These are phyloP conservation scores for Pichia thaimueangensis DNA, from an alignment of 805 yeast genomes.

Conservation along the genomic window DNA sequence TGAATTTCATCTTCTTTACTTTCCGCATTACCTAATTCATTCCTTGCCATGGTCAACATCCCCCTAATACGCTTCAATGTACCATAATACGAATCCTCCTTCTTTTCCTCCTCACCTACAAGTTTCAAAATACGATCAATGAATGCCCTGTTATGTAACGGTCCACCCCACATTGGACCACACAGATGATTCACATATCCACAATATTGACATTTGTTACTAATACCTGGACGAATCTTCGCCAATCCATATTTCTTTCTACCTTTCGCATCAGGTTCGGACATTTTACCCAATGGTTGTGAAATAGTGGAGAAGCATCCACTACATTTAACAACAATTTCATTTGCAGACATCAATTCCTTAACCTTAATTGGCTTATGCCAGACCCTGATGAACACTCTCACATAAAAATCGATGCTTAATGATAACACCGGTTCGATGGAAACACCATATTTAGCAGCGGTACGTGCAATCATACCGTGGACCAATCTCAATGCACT, in stretches of 20 bases:
- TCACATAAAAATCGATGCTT: constrained; percentile 87
- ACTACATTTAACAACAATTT: constrained; percentile 74
- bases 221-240: constrained; percentile 51
- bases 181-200: constrained; percentile 65
- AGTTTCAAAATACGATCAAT: constrained; percentile 54
- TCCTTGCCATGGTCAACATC: constrained; percentile 78
- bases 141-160: constrained; percentile 64
- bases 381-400: constrained; percentile 74
- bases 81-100: constrained; percentile 52
- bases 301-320: constrained; percentile 73
- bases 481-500: constrained; percentile 84
- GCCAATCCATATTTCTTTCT: constrained; percentile 50
- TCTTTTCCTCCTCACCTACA: constrained; percentile 29
- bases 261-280: constrained; percentile 28
- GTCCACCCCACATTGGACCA: constrained; percentile 96
- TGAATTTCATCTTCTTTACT: constrained; percentile 10
- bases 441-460: constrained; percentile 82
- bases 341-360: constrained; percentile 65
- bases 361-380: constrained; percentile 80
- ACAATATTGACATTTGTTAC: constrained; percentile 63
- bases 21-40: constrained; percentile 43
- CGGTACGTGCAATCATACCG: constrained; percentile 67
- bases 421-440: constrained; percentile 83
- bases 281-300: constrained; percentile 69
- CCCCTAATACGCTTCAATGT: constrained; percentile 85